A percentile compares a stretch with the other conserved stretches of the same genome.
Evolutionary conservation across 805 yeast genomes (phyloP).

Genomic region (Lipomyces starkeyi): DNA sequence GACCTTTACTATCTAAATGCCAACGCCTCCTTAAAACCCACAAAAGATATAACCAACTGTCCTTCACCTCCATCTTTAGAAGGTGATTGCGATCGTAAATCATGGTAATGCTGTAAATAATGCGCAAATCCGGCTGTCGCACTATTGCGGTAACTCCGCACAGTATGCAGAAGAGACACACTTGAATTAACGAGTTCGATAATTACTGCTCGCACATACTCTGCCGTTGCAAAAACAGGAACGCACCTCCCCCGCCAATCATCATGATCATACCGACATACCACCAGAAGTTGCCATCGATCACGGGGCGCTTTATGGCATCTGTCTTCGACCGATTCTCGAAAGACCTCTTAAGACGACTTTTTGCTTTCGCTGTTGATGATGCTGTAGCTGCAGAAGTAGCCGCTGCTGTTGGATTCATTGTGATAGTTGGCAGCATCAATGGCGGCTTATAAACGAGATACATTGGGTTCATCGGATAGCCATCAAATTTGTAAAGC

Average conservation of each 20-base stretch:
- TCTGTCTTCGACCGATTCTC: constrained; percentile 45
- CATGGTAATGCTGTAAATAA: neutral
- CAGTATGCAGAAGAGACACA: neutral
- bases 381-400: constrained; percentile 41
- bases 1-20: neutral
- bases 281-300: constrained; percentile 44
- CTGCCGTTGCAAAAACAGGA: constrained; percentile 23
- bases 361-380: constrained; percentile 1
- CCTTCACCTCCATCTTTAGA: neutral
- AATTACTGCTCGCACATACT: neutral
- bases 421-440: constrained; percentile 92
- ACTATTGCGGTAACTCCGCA: neutral
- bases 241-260: constrained; percentile 48
- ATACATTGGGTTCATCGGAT: constrained; percentile 83
- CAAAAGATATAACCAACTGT: neutral
- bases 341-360: constrained; percentile 21
- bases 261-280: constrained; percentile 50
- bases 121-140: neutral
- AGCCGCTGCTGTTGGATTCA: constrained; percentile 75
- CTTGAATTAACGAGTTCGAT: neutral
- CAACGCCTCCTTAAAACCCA: neutral
- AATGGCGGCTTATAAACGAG: constrained; percentile 91
- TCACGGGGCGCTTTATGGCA: constrained; percentile 42
- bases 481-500: constrained; percentile 73
- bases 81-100: neutral